Evolutionary conservation across 805 yeast genomes (phyloP), one percentile per base, ranked within the genome.

Genomic region (Saccharomycopsis sp.): DNA sequence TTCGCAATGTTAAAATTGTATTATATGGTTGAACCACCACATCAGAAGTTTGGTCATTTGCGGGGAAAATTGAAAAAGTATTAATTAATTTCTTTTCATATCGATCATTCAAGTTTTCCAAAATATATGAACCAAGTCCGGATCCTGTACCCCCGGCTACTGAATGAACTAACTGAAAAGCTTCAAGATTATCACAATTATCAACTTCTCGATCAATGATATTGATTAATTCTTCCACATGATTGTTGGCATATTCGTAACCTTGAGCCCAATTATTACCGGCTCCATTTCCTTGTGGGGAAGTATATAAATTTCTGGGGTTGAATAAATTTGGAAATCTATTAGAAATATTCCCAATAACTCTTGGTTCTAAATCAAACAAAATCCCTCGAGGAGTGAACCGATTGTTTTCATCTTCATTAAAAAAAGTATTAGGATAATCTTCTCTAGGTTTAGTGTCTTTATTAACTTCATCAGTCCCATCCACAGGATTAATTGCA

Each of bases 121-220:
- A 60, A 33, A 92, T 51, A 42, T 72, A 72, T 0, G 95, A 83
- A 1, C 98, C 98, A 28, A 87, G 74, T 3, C 99, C 98, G 0
- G 96, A 83, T 0, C 99, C 99, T 0, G 98, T 92, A 30, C 99
- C 99, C 28, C 99, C 99, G 0, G 96, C 97, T 3, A 92, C 94
- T 3, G 96, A 82, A 60, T 92, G 98, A 38, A 88, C 59, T 49
- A 92, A 62, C 64, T 87, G 95, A 58, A 92, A 92, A 4, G 94
- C 94, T 49, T 88, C 92, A 39, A 87, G 63, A 41, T 80, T 80
- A 48, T 94, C 97, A 49, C 95, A 79, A 25, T 82, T 78, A 54
- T 92, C 99, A 31, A 87, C 69, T 52, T 92, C 96, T 41, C 92
- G 70, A 53, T 87, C 96, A 20, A 92, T 69, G 70, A 87, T 74